phyloP scores from a whole-genome alignment of 1,284 basidiomycete species.

The Coniferiporia sulphurascens region DNA sequence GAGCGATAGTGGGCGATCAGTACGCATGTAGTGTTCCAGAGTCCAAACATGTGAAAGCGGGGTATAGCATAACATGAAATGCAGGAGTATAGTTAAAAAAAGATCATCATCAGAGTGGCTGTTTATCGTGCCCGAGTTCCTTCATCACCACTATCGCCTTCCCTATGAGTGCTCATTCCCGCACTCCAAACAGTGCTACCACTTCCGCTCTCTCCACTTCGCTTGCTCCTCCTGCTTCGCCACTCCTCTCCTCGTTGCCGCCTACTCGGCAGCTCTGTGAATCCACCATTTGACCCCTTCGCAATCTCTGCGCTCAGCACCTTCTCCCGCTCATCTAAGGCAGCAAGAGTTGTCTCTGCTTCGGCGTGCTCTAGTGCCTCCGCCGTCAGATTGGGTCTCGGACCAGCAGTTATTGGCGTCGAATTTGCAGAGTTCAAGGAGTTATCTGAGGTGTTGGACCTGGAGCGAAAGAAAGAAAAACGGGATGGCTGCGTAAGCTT shows the following conservation, averaged over 20 bases:
- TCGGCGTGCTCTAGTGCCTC: constrained; percentile 73
- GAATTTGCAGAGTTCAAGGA: constrained; percentile 45
- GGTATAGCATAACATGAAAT: constrained; percentile 2
- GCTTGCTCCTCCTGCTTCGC: constrained; percentile 53
- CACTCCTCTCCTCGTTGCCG: constrained; percentile 38
- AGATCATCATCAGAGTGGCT: constrained; percentile 1
- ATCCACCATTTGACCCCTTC: constrained; percentile 64
- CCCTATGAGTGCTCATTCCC: constrained; percentile 61
- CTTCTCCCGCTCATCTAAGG: constrained; percentile 71
- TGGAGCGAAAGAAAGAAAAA: constrained; percentile 66
- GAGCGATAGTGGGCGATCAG: constrained; percentile 11
- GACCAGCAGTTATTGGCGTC: constrained; percentile 21
- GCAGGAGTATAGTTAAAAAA: constrained; percentile 8
- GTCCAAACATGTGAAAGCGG: constrained; percentile 10
- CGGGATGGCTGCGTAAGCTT: constrained; percentile 35
- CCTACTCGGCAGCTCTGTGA: constrained; percentile 65
- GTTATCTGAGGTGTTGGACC: constrained; percentile 32
- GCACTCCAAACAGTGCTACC: constrained; percentile 82
- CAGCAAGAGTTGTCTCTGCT: constrained; percentile 66
- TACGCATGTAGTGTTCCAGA: constrained; percentile 2
- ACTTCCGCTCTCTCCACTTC: constrained; percentile 50
- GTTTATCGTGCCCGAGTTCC: neutral
- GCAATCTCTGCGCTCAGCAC: constrained; percentile 69
- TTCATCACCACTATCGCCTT: constrained; percentile 31
- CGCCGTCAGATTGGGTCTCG: constrained; percentile 50